These are phyloP conservation scores for Verticillium nonalfalfae DNA, from an alignment of 2,329 filamentous ascomycete species.

Conservation along the genomic window DNA sequence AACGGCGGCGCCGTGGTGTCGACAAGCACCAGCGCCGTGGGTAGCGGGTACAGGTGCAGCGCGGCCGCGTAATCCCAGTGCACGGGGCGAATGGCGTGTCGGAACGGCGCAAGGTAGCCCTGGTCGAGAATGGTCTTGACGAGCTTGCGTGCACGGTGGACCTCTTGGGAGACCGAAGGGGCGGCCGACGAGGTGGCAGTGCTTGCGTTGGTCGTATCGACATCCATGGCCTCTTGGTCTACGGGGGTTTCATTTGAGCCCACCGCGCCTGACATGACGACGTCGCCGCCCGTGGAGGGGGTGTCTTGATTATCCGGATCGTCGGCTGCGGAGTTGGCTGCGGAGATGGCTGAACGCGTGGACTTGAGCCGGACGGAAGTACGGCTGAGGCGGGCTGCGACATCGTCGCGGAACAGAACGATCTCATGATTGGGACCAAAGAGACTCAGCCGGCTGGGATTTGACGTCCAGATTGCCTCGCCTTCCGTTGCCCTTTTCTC, in stretches of 20 bases:
- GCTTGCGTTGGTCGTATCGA: slow-evolving; percentile 24
- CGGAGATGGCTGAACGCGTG: slow-evolving; percentile 17
- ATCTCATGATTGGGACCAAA: slow-evolving; percentile 89
- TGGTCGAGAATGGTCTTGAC: slow-evolving; percentile 92
- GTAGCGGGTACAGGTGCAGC: slow-evolving; percentile 80
- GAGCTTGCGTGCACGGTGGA: slow-evolving; percentile 63
- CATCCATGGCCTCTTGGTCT: slow-evolving; percentile 32
- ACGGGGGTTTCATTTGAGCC: slow-evolving; percentile 13
- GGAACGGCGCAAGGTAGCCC: slow-evolving; percentile 81
- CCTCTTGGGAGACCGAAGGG: slow-evolving; percentile 33
- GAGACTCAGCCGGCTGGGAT: slow-evolving; percentile 73
- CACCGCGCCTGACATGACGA: slow-evolving; percentile 23
- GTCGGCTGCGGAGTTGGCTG: slow-evolving; percentile 24
- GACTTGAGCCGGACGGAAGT: slow-evolving; percentile 65
- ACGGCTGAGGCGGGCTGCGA: slow-evolving; percentile 71
- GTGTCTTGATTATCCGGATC: slow-evolving; percentile 19
- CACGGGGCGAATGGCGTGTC: slow-evolving; percentile 69
- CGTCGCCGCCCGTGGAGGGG: slow-evolving; percentile 14
- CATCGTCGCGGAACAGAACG: slow-evolving; percentile 80
- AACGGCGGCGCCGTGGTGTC: slow-evolving; percentile 80
- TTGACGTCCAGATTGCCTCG: slow-evolving; percentile 81
- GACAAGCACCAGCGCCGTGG: slow-evolving; percentile 74
- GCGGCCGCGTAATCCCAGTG: slow-evolving; percentile 81
- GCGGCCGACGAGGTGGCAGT: slow-evolving; percentile 2
- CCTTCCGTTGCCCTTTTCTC: slow-evolving; percentile 42